phyloP scores from a whole-genome alignment of 129 eudicot species.

The Pulicaria dysenterica region DNA sequence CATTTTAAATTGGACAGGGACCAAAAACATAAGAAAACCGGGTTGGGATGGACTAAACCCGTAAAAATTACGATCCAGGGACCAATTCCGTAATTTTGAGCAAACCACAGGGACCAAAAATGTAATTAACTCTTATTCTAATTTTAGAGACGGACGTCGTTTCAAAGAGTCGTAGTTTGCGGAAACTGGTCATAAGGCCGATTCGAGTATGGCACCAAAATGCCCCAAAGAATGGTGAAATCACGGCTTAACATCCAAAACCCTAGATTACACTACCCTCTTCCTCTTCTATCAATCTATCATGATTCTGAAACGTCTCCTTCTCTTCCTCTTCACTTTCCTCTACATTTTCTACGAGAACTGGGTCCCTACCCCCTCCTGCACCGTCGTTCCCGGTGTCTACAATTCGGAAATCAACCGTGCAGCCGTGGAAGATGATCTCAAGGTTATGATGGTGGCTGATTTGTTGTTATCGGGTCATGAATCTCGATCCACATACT shows the following conservation, averaged over 20 bases:
- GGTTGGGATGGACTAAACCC: no score
- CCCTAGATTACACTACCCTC: constrained; percentile 30
- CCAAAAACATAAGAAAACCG: no score
- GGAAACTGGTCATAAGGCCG: no score
- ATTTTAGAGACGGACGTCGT: no score
- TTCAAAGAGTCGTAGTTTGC: neutral
- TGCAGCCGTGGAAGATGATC: constrained; percentile 27
- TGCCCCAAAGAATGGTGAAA: constrained; percentile 18
- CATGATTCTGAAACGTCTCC: constrained; percentile 28
- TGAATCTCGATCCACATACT: constrained; percentile 32
- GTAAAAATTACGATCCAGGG: no score
- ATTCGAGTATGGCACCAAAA: neutral
- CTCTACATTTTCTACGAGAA: constrained; percentile 42
- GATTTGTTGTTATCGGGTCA: constrained; percentile 48
- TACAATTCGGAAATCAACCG: constrained; percentile 6
- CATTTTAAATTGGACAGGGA: no score
- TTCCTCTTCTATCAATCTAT: neutral
- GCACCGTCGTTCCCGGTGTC: constrained; percentile 37
- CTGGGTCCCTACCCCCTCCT: constrained; percentile 50
- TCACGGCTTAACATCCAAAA: constrained; percentile 17
- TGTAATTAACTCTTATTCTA: no score
- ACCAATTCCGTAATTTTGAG: no score
- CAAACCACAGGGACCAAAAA: no score
- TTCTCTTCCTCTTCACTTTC: constrained; percentile 35
- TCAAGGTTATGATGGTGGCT: constrained; percentile 55